A percentile compares a stretch with the other conserved stretches of the same genome.
These are phyloP conservation scores for Cucumis sativus DNA, from an alignment of 306 rosid species.

Conservation along the genomic window Cucumber_9930_V3 NC_026660.2:1689001-1689500, in stretches of 20 bases:
- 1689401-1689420: slow-evolving; percentile 65
- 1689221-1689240: slow-evolving; percentile 36
- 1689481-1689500: not conserved
- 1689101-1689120: not conserved
- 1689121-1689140: slow-evolving; percentile 43
- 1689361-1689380: slow-evolving; percentile 81
- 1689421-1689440: slow-evolving; percentile 46
- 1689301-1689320: slow-evolving; percentile 82
- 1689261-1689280: slow-evolving; percentile 88
- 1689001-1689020: not conserved
- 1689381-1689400: slow-evolving; percentile 78
- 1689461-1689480: not conserved
- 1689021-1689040: not conserved
- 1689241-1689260: slow-evolving; percentile 55
- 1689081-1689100: not conserved
- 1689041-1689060: not conserved
- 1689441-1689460: not conserved
- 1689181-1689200: slow-evolving; percentile 94
- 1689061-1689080: not conserved
- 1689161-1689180: slow-evolving; percentile 77
- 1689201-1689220: slow-evolving; percentile 58
- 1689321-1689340: slow-evolving; percentile 53
- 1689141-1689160: slow-evolving; percentile 71
- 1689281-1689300: slow-evolving; percentile 88
- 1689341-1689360: slow-evolving; percentile 74